Percentiles rank a stretch among this genome's conserved stretches.
Evolutionary conservation across 805 yeast species (phyloP).

Genomic region (Kodamaea kakaduensis): DNA sequence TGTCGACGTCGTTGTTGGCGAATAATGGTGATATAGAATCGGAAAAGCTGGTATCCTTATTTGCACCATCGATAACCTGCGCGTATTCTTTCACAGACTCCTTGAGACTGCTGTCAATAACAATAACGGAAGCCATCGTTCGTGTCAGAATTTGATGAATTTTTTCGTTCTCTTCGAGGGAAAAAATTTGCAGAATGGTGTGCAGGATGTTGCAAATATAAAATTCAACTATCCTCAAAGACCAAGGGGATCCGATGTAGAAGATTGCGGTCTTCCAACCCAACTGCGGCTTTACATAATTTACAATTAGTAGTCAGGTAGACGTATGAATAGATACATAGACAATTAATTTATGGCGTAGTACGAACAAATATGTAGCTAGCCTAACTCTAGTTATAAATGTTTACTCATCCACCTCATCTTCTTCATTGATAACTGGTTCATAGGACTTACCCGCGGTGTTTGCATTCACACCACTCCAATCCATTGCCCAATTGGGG

Average conservation of each 20-base stretch:
- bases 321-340: no score
- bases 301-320: no score
- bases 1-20: conserved; percentile 21
- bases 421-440: conserved; percentile 18
- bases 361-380: no score
- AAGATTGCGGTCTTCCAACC: no score
- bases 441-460: conserved; percentile 9
- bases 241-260: no score
- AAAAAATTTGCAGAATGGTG: conserved; percentile 5
- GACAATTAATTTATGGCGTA: no score
- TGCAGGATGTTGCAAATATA: no score
- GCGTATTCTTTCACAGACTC: conserved; percentile 40
- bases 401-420: conserved; percentile 9
- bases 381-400: no score
- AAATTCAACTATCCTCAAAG: no score
- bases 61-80: conserved; percentile 32
- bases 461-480: conserved; percentile 2
- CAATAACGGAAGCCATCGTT: conserved; percentile 40
- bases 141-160: conserved; percentile 3
- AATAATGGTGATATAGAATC: conserved; percentile 22
- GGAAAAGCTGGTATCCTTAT: conserved; percentile 26
- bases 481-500: conserved; percentile 7
- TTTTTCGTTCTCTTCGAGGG: conserved; percentile 6
- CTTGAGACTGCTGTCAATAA: conserved; percentile 40
- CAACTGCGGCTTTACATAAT: no score